Evolutionary conservation across 257 asterid genomes (phyloP).

Genomic region (Plantago major): DNA sequence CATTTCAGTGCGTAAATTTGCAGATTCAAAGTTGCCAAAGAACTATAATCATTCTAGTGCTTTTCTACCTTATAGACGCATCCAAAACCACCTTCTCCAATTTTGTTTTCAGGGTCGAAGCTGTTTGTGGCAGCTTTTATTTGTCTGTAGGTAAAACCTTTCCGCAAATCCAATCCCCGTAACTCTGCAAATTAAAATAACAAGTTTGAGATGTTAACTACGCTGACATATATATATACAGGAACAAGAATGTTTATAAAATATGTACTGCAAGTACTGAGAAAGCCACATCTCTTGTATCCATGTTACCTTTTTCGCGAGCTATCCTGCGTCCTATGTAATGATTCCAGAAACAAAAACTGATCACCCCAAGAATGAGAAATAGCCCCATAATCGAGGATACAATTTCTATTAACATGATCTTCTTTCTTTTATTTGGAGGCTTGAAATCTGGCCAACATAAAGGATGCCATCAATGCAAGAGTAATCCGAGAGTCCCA

Average conservation of each 20-base stretch:
- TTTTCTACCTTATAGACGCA: conserved; percentile 47
- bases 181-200: conserved; percentile 30
- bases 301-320: conserved; percentile 41
- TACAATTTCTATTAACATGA: conserved; percentile 36
- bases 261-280: no score
- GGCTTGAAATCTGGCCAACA: conserved; percentile 41
- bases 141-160: conserved; percentile 59
- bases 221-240: no score
- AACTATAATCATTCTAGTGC: no score
- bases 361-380: conserved; percentile 27
- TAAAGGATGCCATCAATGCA: not conserved
- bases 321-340: conserved; percentile 28
- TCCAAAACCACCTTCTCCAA: conserved; percentile 74
- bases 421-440: conserved; percentile 35
- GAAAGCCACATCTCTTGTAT: no score
- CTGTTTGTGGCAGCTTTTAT: conserved; percentile 54
- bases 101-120: conserved; percentile 45
- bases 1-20: no score
- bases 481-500: no score
- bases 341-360: conserved; percentile 35
- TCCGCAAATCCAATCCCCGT: conserved; percentile 44
- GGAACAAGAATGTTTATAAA: no score
- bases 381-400: conserved; percentile 21
- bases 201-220: conserved; percentile 3
- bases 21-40: no score